Evolutionary conservation across 495 filamentous ascomycete genomes (phyloP).

Genomic region (Xylaria curta): DNA sequence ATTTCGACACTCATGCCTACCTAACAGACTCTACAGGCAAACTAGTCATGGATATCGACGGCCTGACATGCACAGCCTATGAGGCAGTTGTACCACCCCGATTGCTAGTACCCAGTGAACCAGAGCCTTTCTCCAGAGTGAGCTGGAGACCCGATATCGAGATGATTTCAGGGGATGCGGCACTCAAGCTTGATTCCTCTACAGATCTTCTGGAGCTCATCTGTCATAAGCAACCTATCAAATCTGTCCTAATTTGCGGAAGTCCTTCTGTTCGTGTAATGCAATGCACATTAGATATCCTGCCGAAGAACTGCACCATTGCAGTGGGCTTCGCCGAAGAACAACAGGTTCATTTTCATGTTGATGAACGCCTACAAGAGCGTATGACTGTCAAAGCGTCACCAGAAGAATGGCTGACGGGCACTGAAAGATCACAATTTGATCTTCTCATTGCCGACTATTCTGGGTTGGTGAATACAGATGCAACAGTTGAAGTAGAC

Average conservation of each 20-base stretch:
- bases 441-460: conserved; percentile 17
- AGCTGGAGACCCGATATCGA: conserved; percentile 27
- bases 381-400: neutral
- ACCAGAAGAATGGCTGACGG: neutral
- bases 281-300: conserved; percentile 6
- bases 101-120: neutral
- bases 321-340: conserved; percentile 22
- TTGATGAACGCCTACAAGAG: conserved; percentile 12
- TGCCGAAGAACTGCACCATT: conserved; percentile 14
- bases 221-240: conserved; percentile 21
- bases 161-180: conserved; percentile 16
- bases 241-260: conserved; percentile 18
- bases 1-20: conserved; percentile 28
- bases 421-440: conserved; percentile 1
- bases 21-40: conserved; percentile 22
- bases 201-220: conserved; percentile 25
- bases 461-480: neutral
- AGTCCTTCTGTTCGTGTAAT: neutral
- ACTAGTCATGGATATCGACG: conserved; percentile 26
- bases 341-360: neutral
- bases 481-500: neutral
- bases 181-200: conserved; percentile 5
- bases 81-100: conserved; percentile 32
- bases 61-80: conserved; percentile 30
- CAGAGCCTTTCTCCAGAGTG: conserved; percentile 17